Conservation (phyloP, 176 grass and related monocot species). For the Luzula sylvatica region DNA sequence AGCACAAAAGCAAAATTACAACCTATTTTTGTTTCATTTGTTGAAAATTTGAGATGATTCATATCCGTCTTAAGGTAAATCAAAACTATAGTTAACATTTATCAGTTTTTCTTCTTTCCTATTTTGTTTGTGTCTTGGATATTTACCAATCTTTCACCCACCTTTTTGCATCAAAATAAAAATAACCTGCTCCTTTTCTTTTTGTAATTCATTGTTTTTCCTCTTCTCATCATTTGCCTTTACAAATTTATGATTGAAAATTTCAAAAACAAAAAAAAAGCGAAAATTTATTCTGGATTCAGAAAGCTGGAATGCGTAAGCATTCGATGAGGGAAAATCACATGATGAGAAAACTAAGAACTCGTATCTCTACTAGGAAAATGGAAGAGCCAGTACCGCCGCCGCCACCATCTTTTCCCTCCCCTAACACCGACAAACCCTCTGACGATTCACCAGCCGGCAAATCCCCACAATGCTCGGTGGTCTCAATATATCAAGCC, state of each 20-base stretch:
- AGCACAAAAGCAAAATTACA: conserved; percentile 4
- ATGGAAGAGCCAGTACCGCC: conserved; percentile 5
- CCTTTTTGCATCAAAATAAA: no score
- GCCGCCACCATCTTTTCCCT: not conserved
- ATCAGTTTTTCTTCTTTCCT: not conserved
- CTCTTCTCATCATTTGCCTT: not conserved
- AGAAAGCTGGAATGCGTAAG: no score
- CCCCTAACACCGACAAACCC: not conserved
- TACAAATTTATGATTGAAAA: not conserved
- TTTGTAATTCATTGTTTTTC: no score
- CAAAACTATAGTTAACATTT: conserved; percentile 20
- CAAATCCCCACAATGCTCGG: conserved; percentile 52
- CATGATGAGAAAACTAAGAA: conserved; percentile 19
- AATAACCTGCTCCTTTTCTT: no score
- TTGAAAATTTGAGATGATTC: not conserved
- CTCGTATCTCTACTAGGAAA: conserved; percentile 6
- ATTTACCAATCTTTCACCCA: no score
- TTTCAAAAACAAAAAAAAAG: not conserved
- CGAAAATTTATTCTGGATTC: not conserved
- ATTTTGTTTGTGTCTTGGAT: not conserved
- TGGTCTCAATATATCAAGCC: conserved; percentile 41
- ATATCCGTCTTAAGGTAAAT: conserved; percentile 6
- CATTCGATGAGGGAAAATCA: not conserved
- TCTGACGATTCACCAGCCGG: conserved; percentile 34
- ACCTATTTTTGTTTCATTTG: not conserved